phyloP scores from a whole-genome alignment of 1,284 basidiomycete genomes.

The Ceratobasidium sp. region DNA sequence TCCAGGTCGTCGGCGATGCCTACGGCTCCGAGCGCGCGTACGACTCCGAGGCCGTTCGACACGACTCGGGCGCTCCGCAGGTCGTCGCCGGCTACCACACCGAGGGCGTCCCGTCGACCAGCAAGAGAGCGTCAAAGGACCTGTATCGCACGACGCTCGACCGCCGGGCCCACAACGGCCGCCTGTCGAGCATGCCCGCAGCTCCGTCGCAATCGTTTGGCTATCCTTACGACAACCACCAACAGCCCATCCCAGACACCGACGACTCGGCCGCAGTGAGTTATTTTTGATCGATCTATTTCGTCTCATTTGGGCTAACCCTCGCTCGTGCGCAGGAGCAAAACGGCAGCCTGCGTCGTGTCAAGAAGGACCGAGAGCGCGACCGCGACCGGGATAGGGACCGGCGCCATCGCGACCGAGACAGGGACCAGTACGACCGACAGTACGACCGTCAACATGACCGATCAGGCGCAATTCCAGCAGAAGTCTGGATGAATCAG shows the following conservation, averaged over 20 bases:
- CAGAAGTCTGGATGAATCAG: slow-evolving; percentile 33
- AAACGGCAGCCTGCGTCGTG: slow-evolving; percentile 26
- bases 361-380: slow-evolving; percentile 25
- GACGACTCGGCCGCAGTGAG: slow-evolving; percentile 11
- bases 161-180: background rate
- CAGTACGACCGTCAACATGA: background rate
- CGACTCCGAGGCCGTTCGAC: slow-evolving; percentile 22
- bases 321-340: slow-evolving; percentile 13
- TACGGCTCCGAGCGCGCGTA: slow-evolving; percentile 17
- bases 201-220: background rate
- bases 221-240: slow-evolving; percentile 8
- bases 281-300: background rate
- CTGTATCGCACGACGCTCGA: slow-evolving; percentile 17
- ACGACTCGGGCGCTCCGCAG: background rate
- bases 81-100: slow-evolving; percentile 21
- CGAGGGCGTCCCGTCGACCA: slow-evolving; percentile 17
- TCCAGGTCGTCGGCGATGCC: slow-evolving; percentile 6
- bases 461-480: slow-evolving; percentile 16
- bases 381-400: background rate
- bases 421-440: background rate
- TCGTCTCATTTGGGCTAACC: background rate
- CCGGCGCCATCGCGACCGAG: slow-evolving; percentile 27
- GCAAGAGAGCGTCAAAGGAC: slow-evolving; percentile 28
- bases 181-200: slow-evolving; percentile 28
- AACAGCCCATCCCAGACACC: background rate